These are phyloP conservation scores for Mitragyna speciosa DNA, from an alignment of 257 asterid genomes.

Conservation along the genomic window DNA sequence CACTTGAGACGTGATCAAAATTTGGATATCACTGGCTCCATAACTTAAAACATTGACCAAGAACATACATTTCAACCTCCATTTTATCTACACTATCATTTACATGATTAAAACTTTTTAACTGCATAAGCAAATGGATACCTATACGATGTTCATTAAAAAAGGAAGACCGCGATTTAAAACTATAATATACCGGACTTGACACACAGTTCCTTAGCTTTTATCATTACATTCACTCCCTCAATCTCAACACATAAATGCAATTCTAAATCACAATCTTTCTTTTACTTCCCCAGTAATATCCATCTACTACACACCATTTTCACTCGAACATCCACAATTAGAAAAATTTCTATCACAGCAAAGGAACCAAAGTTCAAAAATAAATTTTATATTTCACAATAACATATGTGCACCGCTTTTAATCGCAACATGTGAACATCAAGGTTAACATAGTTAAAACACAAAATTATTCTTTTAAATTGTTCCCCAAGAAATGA, in stretches of 20 bases:
- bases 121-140: neutral
- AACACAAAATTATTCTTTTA: neutral
- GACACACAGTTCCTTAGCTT: neutral
- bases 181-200: too few relatives aligned
- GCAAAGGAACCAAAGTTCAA: neutral
- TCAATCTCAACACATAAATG: neutral
- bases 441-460: too few relatives aligned
- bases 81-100: neutral
- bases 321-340: too few relatives aligned
- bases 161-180: neutral
- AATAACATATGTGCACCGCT: neutral
- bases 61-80: neutral
- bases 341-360: neutral
- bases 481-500: too few relatives aligned
- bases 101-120: neutral
- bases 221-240: neutral
- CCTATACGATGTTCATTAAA: neutral
- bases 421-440: neutral
- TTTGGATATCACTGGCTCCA: neutral
- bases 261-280: neutral
- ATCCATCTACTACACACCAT: neutral
- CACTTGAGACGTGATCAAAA: neutral
- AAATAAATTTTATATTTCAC: too few relatives aligned
- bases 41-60: neutral
- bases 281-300: neutral